phyloP scores from a whole-genome alignment of 73 alveolate genomes.

The Tetrahymena malaccensis region DNA sequence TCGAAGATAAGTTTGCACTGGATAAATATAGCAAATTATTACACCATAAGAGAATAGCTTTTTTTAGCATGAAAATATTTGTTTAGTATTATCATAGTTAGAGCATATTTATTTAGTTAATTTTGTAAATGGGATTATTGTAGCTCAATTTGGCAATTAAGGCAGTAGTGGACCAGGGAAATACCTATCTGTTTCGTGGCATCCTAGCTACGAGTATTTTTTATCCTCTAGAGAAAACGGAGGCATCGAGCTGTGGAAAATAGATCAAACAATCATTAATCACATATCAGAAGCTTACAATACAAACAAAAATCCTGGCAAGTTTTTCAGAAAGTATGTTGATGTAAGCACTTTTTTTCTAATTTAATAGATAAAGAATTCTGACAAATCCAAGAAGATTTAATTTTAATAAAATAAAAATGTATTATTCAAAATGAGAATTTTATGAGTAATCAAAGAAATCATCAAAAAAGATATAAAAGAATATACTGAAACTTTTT shows the following conservation, averaged over 20 bases:
- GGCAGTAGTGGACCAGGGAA: background rate
- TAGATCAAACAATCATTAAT: background rate
- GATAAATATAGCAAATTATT: background rate
- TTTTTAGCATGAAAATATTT: background rate
- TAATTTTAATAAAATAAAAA: no score
- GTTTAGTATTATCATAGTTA: background rate
- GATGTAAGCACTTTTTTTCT: background rate
- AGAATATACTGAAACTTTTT: no score
- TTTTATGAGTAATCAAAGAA: no score
- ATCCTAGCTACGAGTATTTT: background rate
- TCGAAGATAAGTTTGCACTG: background rate
- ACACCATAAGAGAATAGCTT: background rate
- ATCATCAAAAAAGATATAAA: no score
- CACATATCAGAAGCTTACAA: background rate
- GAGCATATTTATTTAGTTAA: background rate
- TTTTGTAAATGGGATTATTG: background rate
- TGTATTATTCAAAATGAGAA: no score
- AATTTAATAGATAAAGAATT: no score
- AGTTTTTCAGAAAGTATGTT: background rate
- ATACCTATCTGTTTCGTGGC: background rate
- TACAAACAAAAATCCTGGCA: background rate
- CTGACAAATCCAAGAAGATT: no score
- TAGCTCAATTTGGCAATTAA: background rate
- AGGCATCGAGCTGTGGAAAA: background rate
- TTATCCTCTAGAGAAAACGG: background rate